Evolutionary conservation across 768 basidiomycete genomes (phyloP).

Genomic region (Rossbeevera mucosa): DNA sequence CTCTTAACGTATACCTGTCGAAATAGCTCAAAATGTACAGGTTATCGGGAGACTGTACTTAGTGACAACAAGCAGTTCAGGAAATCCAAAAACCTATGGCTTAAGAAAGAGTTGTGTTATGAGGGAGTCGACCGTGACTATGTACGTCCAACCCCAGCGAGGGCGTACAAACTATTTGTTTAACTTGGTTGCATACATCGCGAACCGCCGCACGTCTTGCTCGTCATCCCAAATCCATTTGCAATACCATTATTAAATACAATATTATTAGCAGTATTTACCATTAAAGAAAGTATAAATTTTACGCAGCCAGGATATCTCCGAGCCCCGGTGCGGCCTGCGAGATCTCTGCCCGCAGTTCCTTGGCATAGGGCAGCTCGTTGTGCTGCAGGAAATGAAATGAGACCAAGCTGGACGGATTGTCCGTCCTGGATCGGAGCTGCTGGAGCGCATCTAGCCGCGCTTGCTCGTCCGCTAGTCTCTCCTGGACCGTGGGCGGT

Average conservation of each 20-base stretch:
- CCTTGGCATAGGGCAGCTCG: constrained; percentile 24
- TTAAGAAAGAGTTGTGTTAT: no score
- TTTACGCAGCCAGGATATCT: constrained; percentile 15
- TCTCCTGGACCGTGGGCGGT: constrained; percentile 31
- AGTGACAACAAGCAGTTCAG: no score
- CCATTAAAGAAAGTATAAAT: no score
- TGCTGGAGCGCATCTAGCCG: constrained; percentile 28
- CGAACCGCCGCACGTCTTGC: constrained; percentile 23
- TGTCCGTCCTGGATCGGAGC: constrained; percentile 18
- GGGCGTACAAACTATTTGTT: constrained; percentile 22
- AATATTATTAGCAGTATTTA: no score
- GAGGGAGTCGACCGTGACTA: no score
- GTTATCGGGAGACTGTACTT: no score
- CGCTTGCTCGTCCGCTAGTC: constrained; percentile 36
- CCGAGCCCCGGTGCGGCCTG: constrained; percentile 13
- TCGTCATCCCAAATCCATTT: constrained; percentile 30
- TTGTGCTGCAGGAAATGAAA: constrained; percentile 22
- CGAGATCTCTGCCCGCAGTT: constrained; percentile 12
- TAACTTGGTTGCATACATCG: constrained; percentile 27
- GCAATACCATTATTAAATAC: no score
- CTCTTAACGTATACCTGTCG: no score
- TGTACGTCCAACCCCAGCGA: constrained; percentile 3
- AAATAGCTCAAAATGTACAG: no score
- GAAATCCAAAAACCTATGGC: no score
- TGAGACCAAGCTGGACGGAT: constrained; percentile 24